phyloP scores from a whole-genome alignment of 2,329 filamentous ascomycete genomes.

The Magnaporthiopsis poae region DNA sequence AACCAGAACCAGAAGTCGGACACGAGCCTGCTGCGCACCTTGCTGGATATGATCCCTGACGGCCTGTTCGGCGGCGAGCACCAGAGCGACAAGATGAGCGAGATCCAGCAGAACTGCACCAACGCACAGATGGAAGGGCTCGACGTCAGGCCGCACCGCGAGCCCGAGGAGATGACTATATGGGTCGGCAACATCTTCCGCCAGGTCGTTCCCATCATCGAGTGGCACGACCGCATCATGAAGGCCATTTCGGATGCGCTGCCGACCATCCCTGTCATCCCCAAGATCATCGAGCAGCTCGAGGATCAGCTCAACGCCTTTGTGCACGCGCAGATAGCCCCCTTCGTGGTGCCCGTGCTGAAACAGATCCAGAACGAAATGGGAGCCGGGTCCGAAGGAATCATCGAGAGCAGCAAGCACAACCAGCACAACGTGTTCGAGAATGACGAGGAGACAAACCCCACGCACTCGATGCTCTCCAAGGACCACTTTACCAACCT shows the following conservation, averaged over 20 bases:
- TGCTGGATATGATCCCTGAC: slow-evolving; percentile 71
- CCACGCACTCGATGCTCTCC: slow-evolving; percentile 72
- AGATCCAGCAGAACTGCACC: slow-evolving; percentile 67
- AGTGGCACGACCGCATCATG: slow-evolving; percentile 85
- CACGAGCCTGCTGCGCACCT: slow-evolving; percentile 64
- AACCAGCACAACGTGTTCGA: slow-evolving; percentile 82
- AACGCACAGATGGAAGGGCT: slow-evolving; percentile 67
- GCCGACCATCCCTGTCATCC: slow-evolving; percentile 77
- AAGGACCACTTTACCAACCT: slow-evolving; percentile 74
- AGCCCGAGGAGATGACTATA: slow-evolving; percentile 72
- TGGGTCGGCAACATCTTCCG: slow-evolving; percentile 63
- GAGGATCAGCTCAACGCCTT: slow-evolving; percentile 81
- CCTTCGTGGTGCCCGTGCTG: slow-evolving; percentile 81
- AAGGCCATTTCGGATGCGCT: slow-evolving; percentile 67
- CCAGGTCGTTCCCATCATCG: slow-evolving; percentile 79
- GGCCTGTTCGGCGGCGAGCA: slow-evolving; percentile 69
- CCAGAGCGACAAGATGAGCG: slow-evolving; percentile 60
- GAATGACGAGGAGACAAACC: slow-evolving; percentile 38
- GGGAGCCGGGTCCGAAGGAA: slow-evolving; percentile 71
- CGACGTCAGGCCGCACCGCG: slow-evolving; percentile 57
- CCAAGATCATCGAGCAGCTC: slow-evolving; percentile 74
- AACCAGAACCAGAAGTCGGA: slow-evolving; percentile 51
- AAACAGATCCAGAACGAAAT: slow-evolving; percentile 79
- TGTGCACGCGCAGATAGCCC: slow-evolving; percentile 80
- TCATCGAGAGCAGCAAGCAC: slow-evolving; percentile 73